A percentile compares a stretch with the other conserved stretches of the same genome.
phyloP scores from a whole-genome alignment of 768 basidiomycete genomes.

The Boletus pseudopeckii region DNA sequence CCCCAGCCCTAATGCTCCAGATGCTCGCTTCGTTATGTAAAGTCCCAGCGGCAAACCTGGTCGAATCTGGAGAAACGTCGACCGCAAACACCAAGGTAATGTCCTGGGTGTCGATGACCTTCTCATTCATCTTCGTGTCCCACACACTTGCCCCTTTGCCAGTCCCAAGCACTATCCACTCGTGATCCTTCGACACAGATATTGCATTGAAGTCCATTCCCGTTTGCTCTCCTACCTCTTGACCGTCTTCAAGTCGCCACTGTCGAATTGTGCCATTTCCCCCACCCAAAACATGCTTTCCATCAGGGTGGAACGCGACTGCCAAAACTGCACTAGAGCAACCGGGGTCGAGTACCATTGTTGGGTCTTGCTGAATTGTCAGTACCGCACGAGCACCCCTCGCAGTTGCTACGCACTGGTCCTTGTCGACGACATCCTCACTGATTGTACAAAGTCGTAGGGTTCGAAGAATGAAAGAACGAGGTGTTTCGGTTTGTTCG shows the following conservation, averaged over 20 bases:
- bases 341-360: not conserved
- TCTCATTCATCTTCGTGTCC: too few relatives aligned
- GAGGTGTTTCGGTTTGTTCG: not conserved
- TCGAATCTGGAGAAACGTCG: not conserved
- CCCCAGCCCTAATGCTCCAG: not conserved
- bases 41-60: not conserved
- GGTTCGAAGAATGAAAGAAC: not conserved
- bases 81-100: not conserved
- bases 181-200: too few relatives aligned
- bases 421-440: not conserved
- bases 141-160: too few relatives aligned
- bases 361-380: not conserved
- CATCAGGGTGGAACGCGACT: not conserved
- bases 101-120: too few relatives aligned
- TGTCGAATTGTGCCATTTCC: too few relatives aligned
- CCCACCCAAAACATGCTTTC: too few relatives aligned
- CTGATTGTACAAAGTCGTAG: not conserved
- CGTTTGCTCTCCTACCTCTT: too few relatives aligned
- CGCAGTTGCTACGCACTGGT: not conserved
- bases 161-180: too few relatives aligned
- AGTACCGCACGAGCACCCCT: not conserved
- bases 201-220: too few relatives aligned
- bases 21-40: not conserved
- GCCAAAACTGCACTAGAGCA: fast-evolving
- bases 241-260: too few relatives aligned